Evolutionary conservation across 495 filamentous ascomycete species (phyloP).

Genomic region (Neurospora sp.): DNA sequence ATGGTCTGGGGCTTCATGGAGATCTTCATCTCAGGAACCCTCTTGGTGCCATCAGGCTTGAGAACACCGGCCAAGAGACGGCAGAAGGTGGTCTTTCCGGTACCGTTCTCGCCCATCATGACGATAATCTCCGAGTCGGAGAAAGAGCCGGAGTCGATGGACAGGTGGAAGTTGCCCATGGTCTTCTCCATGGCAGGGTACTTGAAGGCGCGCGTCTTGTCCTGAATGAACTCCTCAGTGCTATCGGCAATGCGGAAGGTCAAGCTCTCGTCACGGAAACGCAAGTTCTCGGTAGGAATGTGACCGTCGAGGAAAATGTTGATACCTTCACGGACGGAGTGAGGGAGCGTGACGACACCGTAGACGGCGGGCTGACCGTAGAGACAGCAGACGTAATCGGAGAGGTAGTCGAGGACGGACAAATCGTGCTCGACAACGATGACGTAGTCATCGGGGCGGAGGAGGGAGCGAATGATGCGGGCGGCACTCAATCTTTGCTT

Average conservation of each 20-base stretch:
- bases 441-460: conserved; percentile 85
- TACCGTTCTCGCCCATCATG: conserved; percentile 99
- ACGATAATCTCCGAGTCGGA: conserved; percentile 98
- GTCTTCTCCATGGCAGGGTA: conserved; percentile 94
- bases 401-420: conserved; percentile 94
- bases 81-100: conserved; percentile 92
- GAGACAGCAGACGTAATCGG: conserved; percentile 94
- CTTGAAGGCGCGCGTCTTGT: conserved; percentile 72
- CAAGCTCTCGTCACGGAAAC: conserved; percentile 93
- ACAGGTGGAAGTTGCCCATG: conserved; percentile 78
- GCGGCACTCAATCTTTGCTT: conserved; percentile 93
- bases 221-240: conserved; percentile 78
- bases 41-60: conserved; percentile 68
- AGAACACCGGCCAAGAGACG: conserved; percentile 84
- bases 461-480: conserved; percentile 78
- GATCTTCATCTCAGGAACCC: conserved; percentile 87
- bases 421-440: conserved; percentile 99
- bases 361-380: conserved; percentile 94
- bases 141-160: conserved; percentile 72
- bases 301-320: conserved; percentile 99
- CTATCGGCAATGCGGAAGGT: conserved; percentile 93
- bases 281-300: conserved; percentile 95
- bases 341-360: conserved; percentile 93
- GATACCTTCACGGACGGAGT: conserved; percentile 97
- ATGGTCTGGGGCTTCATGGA: conserved; percentile 99